Evolutionary conservation across 768 basidiomycete species (phyloP).

Genomic region (Leccinum uliginosum): DNA sequence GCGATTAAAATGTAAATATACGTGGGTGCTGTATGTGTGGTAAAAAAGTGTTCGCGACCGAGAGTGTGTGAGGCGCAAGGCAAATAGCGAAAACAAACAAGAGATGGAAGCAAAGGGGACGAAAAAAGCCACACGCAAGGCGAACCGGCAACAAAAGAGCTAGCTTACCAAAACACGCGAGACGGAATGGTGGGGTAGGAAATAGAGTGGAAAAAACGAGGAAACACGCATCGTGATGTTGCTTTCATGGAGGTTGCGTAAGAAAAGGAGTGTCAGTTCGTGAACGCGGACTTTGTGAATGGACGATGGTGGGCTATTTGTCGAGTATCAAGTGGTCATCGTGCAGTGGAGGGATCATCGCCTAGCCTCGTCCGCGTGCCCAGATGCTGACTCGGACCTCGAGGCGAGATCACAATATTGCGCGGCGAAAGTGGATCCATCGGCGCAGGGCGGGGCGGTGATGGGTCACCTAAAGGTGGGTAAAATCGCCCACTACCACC

Average conservation of each 20-base stretch:
- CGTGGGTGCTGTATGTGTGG: slow-evolving; percentile 3
- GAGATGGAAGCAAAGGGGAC: background rate
- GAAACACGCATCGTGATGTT: slow-evolving; percentile 18
- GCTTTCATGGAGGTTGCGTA: slow-evolving; percentile 23
- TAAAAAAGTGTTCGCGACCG: background rate
- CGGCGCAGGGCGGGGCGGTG: slow-evolving; percentile 1
- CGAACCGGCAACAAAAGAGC: background rate
- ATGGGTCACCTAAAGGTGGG: slow-evolving; percentile 14
- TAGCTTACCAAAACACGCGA: background rate
- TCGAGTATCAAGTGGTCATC: background rate
- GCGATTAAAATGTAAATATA: slow-evolving; percentile 21
- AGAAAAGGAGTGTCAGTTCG: slow-evolving; percentile 13
- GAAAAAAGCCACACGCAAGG: slow-evolving; percentile 1
- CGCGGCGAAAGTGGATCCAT: slow-evolving; percentile 14
- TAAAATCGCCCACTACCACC: slow-evolving; percentile 8
- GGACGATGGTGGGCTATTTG: slow-evolving; percentile 2
- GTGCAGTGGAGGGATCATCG: slow-evolving; percentile 6
- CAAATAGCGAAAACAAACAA: background rate
- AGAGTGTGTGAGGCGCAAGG: background rate
- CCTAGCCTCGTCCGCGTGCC: slow-evolving; percentile 12
- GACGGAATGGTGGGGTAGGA: background rate
- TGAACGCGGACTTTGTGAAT: slow-evolving; percentile 8
- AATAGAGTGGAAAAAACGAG: background rate
- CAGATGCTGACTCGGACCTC: slow-evolving; percentile 14
- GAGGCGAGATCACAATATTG: slow-evolving; percentile 16